Evolutionary conservation across 2,329 filamentous ascomycete genomes (phyloP).

Genomic region (Fusarium sp.): DNA sequence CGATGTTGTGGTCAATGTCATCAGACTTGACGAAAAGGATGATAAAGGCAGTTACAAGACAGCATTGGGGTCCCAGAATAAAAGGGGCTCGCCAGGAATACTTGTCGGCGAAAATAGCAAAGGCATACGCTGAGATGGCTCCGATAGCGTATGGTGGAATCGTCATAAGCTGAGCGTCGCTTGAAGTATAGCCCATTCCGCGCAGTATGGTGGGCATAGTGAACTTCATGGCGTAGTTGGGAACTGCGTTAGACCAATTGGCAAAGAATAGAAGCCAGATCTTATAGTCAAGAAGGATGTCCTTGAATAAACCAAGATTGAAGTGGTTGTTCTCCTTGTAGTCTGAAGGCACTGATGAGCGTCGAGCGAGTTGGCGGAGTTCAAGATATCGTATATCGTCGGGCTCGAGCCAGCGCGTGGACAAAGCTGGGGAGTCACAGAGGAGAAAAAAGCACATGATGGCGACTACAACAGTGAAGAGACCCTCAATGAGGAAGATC

Average conservation of each 20-base stretch:
- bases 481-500: constrained; percentile 24
- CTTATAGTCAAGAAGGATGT: constrained; percentile 62
- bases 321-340: constrained; percentile 25
- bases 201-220: constrained; percentile 56
- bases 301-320: constrained; percentile 43
- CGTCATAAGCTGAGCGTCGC: constrained; percentile 48
- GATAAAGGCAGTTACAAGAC: constrained; percentile 15
- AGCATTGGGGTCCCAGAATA: constrained; percentile 19
- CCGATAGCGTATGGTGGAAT: constrained; percentile 22
- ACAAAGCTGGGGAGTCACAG: constrained; percentile 10
- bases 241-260: constrained; percentile 58
- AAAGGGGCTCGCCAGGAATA: constrained; percentile 24
- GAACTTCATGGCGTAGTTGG: constrained; percentile 52
- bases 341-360: constrained; percentile 5
- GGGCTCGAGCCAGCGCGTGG: constrained; percentile 18
- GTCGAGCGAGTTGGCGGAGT: constrained; percentile 5
- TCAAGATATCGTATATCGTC: constrained; percentile 23
- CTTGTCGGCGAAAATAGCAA: constrained; percentile 24
- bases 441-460: constrained; percentile 21
- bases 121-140: constrained; percentile 19
- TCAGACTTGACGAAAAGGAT: constrained; percentile 20
- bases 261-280: constrained; percentile 57
- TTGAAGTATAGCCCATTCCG: constrained; percentile 56
- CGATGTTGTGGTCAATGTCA: constrained; percentile 13
- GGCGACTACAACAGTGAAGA: constrained; percentile 21